Evolutionary conservation across 306 rosid species (phyloP), one percentile per base, ranked within the genome.

Genomic region (Cicer chorassanicum): DNA sequence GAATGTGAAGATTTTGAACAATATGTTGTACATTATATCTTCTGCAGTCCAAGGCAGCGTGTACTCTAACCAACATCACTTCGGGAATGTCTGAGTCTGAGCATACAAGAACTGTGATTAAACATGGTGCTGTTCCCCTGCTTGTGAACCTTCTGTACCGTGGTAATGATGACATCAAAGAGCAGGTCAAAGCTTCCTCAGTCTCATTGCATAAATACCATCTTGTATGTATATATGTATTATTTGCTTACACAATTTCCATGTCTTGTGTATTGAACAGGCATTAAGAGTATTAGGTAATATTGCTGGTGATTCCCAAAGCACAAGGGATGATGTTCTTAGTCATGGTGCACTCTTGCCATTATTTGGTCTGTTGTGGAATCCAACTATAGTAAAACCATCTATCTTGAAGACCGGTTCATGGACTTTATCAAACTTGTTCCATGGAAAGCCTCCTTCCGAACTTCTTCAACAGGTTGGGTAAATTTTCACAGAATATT

Each of bases 21-120:
- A 19, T 21, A 56, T 56, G 63, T 56, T 59, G 65, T 29, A 12
- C 43, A 34, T 56, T 10, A 21, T 56, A 5, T 60, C 18, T 34
- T 60, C 18, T 34, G 43, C 65, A 60, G 65, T 6, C 2, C 42
- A 60, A 19, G 42, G 65, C 65, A 60, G 65, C 65, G 1, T 29
- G 65, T 41, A 60, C 43, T 29, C 65, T 60, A 18, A 38, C 42
- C 43, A 60, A 60, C 16, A 6, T 60, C 15, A 16, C 65, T 0
- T 38, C 43, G 10, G 43, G 65, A 12, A 6, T 34, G 18, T 60
- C 42, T 4, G 36, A 29, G 36, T 29, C 4, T 12, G 65, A 60
- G 65, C 65, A 60, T 29, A 59, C 65, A 12, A 60, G 5, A 6
- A 34, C 9, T 34, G 43, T 60, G 43, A 34, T 60, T 60, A 16